Conservation (phyloP, 73 alveolate genomes). For the Paramecium bursaria region DNA sequence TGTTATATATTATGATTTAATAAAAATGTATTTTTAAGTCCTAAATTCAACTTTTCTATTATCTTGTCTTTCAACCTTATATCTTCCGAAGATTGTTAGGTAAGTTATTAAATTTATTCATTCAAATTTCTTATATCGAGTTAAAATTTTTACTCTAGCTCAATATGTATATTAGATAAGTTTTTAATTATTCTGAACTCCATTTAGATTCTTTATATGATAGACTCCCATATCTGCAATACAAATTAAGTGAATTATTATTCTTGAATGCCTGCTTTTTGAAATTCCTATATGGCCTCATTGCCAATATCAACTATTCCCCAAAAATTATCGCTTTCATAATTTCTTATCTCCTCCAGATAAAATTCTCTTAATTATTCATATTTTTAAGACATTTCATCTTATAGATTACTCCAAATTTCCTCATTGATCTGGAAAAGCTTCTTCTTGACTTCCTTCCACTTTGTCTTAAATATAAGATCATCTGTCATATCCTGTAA, state of each 20-base stretch:
- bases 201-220: slow-evolving; percentile 8
- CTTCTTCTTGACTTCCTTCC: slow-evolving; percentile 26
- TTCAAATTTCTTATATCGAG: slow-evolving; percentile 14
- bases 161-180: slow-evolving; percentile 28
- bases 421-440: neutral
- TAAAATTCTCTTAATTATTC: slow-evolving; percentile 1
- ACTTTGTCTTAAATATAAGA: neutral
- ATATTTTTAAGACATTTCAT: neutral
- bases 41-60: slow-evolving; percentile 10
- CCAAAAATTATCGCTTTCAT: slow-evolving; percentile 51
- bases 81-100: slow-evolving; percentile 1
- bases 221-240: slow-evolving; percentile 26
- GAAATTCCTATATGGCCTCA: slow-evolving; percentile 23
- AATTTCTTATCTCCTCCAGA: slow-evolving; percentile 23
- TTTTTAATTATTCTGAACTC: slow-evolving; percentile 30
- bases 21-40: neutral
- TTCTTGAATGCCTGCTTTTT: neutral
- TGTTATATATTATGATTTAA: slow-evolving; percentile 2
- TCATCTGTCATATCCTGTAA: neutral
- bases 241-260: neutral
- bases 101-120: slow-evolving; percentile 1
- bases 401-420: neutral
- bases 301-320: slow-evolving; percentile 56
- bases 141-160: slow-evolving; percentile 9
- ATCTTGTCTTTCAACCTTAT: slow-evolving; percentile 3